Conservation (phyloP, 2,329 filamentous ascomycete species). For the Aspergillus floridensis region DNA sequence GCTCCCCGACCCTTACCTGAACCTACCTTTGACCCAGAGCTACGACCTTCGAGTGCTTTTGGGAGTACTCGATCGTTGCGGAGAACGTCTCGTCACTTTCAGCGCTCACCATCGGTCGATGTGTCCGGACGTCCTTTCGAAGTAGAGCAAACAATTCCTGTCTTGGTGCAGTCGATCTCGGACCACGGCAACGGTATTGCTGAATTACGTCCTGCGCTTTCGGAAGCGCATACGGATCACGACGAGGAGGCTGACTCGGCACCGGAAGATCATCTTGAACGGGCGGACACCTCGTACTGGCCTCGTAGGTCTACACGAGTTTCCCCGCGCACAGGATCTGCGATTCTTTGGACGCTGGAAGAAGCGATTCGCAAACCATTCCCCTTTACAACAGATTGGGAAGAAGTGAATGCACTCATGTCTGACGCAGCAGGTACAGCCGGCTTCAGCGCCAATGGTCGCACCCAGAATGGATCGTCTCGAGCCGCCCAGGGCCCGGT, state of each 20-base stretch:
- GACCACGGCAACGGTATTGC: slow-evolving; percentile 19
- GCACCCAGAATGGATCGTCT: slow-evolving; percentile 57
- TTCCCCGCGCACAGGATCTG: slow-evolving; percentile 80
- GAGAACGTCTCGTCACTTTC: slow-evolving; percentile 47
- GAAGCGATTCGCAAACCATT: slow-evolving; percentile 81
- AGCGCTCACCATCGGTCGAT: slow-evolving; percentile 47
- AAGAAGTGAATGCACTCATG: slow-evolving; percentile 91
- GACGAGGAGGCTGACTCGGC: slow-evolving; percentile 29
- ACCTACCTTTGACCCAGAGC: slow-evolving; percentile 38
- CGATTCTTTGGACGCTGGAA: slow-evolving; percentile 89
- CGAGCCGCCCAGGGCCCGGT: slow-evolving; percentile 53
- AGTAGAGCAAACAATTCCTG: slow-evolving; percentile 27
- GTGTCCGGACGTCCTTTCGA: slow-evolving; percentile 30
- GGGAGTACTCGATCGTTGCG: slow-evolving; percentile 54
- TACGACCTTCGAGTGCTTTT: slow-evolving; percentile 53
- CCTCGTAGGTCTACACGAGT: slow-evolving; percentile 57
- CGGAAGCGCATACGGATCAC: slow-evolving; percentile 34
- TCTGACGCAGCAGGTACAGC: slow-evolving; percentile 68
- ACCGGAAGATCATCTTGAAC: slow-evolving; percentile 29
- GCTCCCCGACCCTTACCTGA: slow-evolving; percentile 43
- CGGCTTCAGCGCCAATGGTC: slow-evolving; percentile 51
- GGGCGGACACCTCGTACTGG: slow-evolving; percentile 51
- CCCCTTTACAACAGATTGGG: slow-evolving; percentile 75
- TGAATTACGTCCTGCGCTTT: slow-evolving; percentile 30
- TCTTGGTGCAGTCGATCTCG: slow-evolving; percentile 25